Conservation (phyloP, 805 yeast species). For the Starmerella powellii region DNA sequence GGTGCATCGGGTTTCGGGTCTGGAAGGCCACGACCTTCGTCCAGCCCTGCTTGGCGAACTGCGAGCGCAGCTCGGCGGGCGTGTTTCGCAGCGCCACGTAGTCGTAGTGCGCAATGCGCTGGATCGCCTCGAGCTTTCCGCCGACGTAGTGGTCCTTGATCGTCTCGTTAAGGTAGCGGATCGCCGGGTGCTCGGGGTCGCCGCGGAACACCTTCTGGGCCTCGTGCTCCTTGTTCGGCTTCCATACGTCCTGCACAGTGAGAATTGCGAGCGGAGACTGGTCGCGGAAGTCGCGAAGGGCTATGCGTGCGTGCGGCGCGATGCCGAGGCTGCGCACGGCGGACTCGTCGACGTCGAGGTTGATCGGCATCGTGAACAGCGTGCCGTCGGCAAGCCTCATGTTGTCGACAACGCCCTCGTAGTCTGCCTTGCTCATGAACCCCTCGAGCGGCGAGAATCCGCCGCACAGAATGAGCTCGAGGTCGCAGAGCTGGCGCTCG, state of each 20-base stretch:
- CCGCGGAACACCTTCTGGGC: constrained; percentile 87
- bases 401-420: constrained; percentile 50
- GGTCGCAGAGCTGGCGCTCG: constrained; percentile 83
- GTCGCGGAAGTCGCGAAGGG: constrained; percentile 70
- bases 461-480: constrained; percentile 83
- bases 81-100: constrained; percentile 78
- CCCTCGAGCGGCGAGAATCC: constrained; percentile 84
- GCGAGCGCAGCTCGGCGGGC: constrained; percentile 79
- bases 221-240: constrained; percentile 68
- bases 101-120: constrained; percentile 78
- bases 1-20: constrained; percentile 97
- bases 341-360: constrained; percentile 55
- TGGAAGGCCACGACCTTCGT: constrained; percentile 88
- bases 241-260: constrained; percentile 65
- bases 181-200: constrained; percentile 94
- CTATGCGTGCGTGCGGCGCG: constrained; percentile 49
- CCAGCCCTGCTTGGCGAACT: constrained; percentile 75
- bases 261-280: constrained; percentile 68
- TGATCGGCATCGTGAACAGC: constrained; percentile 88
- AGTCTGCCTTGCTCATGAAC: constrained; percentile 56
- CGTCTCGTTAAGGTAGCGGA: constrained; percentile 53
- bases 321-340: constrained; percentile 35
- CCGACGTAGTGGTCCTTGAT: constrained; percentile 83
- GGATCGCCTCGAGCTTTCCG: constrained; percentile 74
- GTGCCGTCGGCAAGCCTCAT: constrained; percentile 65